A percentile compares a stretch with the other conserved stretches of the same genome.
phyloP scores from a whole-genome alignment of 2,329 filamentous ascomycete genomes.

The Colletotrichum salicis region DNA sequence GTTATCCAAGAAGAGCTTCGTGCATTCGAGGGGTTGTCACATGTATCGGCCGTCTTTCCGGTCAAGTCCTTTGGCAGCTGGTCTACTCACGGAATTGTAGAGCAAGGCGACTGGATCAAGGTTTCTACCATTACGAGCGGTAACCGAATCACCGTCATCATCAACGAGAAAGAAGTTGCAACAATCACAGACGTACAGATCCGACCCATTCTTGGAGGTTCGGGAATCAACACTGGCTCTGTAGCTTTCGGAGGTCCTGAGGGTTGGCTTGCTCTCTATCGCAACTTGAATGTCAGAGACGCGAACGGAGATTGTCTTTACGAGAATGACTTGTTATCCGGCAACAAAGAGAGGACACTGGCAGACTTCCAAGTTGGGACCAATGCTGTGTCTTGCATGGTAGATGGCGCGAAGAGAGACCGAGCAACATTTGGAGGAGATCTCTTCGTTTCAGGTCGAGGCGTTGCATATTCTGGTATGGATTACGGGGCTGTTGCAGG shows the following conservation, averaged over 20 bases:
- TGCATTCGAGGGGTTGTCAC: constrained; percentile 17
- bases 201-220: constrained; percentile 13
- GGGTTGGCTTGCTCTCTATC: constrained; percentile 18
- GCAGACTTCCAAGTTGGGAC: constrained; percentile 30
- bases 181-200: constrained; percentile 19
- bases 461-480: constrained; percentile 18
- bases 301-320: not conserved
- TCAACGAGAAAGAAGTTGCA: constrained; percentile 11
- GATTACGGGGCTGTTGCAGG: constrained; percentile 14
- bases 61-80: constrained; percentile 22
- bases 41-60: constrained; percentile 19
- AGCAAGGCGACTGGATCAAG: constrained; percentile 6
- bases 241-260: constrained; percentile 27
- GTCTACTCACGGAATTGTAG: not conserved
- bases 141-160: not conserved
- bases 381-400: constrained; percentile 23
- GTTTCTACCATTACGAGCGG: not conserved
- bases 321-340: constrained; percentile 12
- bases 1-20: not conserved
- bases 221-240: constrained; percentile 23
- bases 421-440: constrained; percentile 29
- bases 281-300: not conserved
- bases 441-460: constrained; percentile 26
- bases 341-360: not conserved
- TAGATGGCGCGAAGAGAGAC: constrained; percentile 31